Evolutionary conservation across 805 yeast genomes (phyloP), one percentile per base, ranked within the genome.

Genomic region (Clavispora vitiphila): DNA sequence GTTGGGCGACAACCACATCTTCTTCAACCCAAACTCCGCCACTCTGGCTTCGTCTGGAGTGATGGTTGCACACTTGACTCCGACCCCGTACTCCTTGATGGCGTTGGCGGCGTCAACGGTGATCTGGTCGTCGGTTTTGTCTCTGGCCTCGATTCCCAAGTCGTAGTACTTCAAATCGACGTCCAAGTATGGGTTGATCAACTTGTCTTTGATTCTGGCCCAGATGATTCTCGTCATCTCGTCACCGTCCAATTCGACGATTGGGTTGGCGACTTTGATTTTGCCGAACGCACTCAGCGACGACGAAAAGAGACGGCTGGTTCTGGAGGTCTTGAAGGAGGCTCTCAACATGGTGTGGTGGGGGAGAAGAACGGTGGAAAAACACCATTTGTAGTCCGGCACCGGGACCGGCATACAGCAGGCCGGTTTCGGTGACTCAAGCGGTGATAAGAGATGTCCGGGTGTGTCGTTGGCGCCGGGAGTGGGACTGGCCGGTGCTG

Each of bases 41-140:
- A 91, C 97, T 58, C 98, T 81, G 37, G 87, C 93, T 71, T 91
- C 98, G 61, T 87, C 96, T 7, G 98, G 97, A n/a, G 98, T 91
- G 64, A 91, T 91, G 39, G 98, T 91, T 43, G 98, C 98, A 72
- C 98, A 91, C 71, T 91, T 91, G 55, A 91, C 87, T 23, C 96
- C 98, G 43, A 91, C 98, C 41, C 87, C 86, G 64, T 87, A 83
- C 65, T 89, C 78, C 64, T 81, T 70, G 54, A 88, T 90, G 40
- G 98, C 98, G 38, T 82, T 70, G 19, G 97, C 97, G 9, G 96
- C 86, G 41, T 91, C 96, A 26, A 76, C 61, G 15, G 98, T 91
- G 52, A 91, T 91, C 67, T 86, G 64, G 64, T 91, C 98, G 56
- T 87, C 74, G 14, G 98, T 91, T 55, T 77, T 63, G 65, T 91